Percentiles rank a stretch among this genome's conserved stretches.
phyloP scores from a whole-genome alignment of 78 protist genomes.

The Dictyostelium capitatum region DNA sequence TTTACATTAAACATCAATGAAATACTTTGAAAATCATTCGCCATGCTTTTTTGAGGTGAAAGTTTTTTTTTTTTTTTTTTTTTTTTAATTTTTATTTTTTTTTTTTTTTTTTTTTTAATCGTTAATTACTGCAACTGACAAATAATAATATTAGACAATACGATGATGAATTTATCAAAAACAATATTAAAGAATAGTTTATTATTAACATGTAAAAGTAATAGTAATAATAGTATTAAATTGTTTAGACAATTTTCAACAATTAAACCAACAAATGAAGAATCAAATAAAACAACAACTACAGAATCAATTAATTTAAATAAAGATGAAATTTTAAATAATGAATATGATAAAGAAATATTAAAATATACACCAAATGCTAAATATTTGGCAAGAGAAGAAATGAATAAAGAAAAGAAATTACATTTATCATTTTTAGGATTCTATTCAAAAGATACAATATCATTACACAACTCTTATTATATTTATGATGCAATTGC shows the following conservation, averaged over 20 bases:
- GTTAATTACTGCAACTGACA: not conserved
- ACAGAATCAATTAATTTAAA: not conserved
- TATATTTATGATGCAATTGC: constrained; percentile 44
- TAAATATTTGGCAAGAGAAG: constrained; percentile 17
- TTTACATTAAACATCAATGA: too few relatives aligned
- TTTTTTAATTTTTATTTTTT: not conserved
- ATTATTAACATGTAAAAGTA: not conserved
- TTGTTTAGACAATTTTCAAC: not conserved
- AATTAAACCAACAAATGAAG: not conserved
- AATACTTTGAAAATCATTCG: too few relatives aligned
- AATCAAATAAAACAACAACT: constrained; percentile 22
- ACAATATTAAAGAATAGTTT: not conserved
- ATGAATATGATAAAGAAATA: not conserved
- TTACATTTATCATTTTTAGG: constrained; percentile 49
- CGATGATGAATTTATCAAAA: not conserved
- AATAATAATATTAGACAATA: too few relatives aligned
- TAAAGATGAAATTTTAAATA: not conserved
- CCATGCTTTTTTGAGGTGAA: too few relatives aligned
- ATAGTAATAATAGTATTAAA: not conserved
- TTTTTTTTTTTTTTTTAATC: constrained; percentile 4
- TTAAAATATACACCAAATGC: constrained; percentile 42
- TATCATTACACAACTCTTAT: constrained; percentile 38
- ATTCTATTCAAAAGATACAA: constrained; percentile 43
- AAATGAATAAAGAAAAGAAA: not conserved
- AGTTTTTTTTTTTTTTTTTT: not conserved